Evolutionary conservation across 2,329 filamentous ascomycete genomes (phyloP), one percentile per base, ranked within the genome.

Genomic region (Lecanosticta acicola): DNA sequence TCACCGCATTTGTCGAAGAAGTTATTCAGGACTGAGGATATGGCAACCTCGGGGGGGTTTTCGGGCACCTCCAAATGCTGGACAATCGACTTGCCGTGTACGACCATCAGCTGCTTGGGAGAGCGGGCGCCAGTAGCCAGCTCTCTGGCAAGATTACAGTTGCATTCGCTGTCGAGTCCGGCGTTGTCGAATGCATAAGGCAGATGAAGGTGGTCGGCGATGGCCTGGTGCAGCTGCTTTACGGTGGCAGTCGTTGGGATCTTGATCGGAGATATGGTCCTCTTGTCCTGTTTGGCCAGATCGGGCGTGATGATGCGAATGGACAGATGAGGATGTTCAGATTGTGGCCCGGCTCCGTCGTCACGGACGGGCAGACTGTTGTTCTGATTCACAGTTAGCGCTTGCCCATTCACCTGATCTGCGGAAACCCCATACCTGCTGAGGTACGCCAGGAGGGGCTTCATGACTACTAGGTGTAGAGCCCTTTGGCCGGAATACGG

Each of bases 301-400:
- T 50, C 53, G 4, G 60, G 57, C 3, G 61, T 65, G 32, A 63
- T 55, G 41, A 64, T 49, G 4, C 61, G 59, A n/a, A 64, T 24
- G 7, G 38, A 11, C 11, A 64, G 26, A 9, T 20, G 41, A n/a
- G n/a, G n/a, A n/a, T n/a, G n/a, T n/a, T n/a, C n/a, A n/a, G n/a
- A n/a, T n/a, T n/a, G n/a, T n/a, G 21, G 9, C 35, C 40, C 26
- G n/a, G 10, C 20, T 8, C 26, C 21, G 19, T 16, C 16, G 13
- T 24, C 19, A 40, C 16, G 20, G n/a, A n/a, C n/a, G n/a, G n/a
- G n/a, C n/a, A n/a, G n/a, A n/a, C n/a, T n/a, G n/a, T n/a, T n/a
- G n/a, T n/a, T n/a, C n/a, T n/a, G n/a, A n/a, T n/a, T n/a, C n/a
- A n/a, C n/a, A n/a, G n/a, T n/a, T n/a, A n/a, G n/a, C n/a, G n/a